Evolutionary conservation across 1,139 yeast species (phyloP), one percentile per base, ranked within the genome.

Genomic region (Starmera stellimalicola): DNA sequence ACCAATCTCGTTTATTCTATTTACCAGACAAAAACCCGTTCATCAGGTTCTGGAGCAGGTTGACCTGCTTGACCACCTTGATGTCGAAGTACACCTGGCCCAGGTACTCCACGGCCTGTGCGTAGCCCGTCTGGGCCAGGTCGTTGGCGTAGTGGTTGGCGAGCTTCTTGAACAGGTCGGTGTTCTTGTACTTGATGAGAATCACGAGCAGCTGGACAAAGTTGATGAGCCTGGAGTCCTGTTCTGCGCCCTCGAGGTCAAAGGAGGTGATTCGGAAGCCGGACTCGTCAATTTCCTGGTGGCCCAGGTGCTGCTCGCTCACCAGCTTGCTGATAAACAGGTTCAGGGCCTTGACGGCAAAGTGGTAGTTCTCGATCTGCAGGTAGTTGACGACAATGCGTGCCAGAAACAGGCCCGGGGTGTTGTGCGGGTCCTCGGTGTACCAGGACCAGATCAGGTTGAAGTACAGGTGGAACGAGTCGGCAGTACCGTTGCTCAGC

Each of bases 1-100:
- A n/a, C n/a, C n/a, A n/a, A n/a, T n/a, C n/a, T n/a, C n/a, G n/a
- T n/a, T n/a, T n/a, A n/a, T n/a, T n/a, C n/a, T n/a, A n/a, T n/a
- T n/a, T n/a, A n/a, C 64, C 62, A 16, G 70, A 69, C 27, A 84
- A 68, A 36, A 87, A 63, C 22, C 87, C 85, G 16, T 93, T 78
- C 94, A 88, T 83, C 63, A 88, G 67, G 49, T 80, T 85, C 47
- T 85, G 91, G 49, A 88, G 60, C 63, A 83, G 65, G 51, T 85
- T 84, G 14, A 67, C 68, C 37, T 72, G 77, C 33, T 69, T 72
- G 33, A 67, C 73, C 10, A 72, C 64, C 14, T 70, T 58, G 29
- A 78, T 71, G 11, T 80, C 82, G 45, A 77, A 78, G 50, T 69
- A 73, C 6, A 58, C 50, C 42, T 60, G 61, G 25, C 80, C 83